A percentile compares a stretch with the other conserved stretches of the same genome.
Conservation (phyloP, 768 basidiomycete genomes). For the Amanita rimosa region DNA sequence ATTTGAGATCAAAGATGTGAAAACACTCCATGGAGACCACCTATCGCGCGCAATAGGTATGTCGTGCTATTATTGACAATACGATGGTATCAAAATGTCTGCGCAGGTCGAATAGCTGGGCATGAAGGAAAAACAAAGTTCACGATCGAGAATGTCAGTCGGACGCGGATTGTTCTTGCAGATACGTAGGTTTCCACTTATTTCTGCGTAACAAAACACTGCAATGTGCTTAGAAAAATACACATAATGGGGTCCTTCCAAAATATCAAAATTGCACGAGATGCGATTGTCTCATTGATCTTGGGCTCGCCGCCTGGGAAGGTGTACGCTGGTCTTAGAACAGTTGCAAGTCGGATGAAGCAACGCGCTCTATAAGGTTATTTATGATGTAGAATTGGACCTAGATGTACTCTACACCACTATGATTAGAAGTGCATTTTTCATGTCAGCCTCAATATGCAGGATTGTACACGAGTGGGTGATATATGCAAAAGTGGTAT, state of each 20-base stretch:
- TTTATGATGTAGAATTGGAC: constrained; percentile 1
- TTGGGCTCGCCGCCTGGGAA: constrained; percentile 93
- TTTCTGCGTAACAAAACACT: background rate
- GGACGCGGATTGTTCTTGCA: constrained; percentile 96
- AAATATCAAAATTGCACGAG: constrained; percentile 95
- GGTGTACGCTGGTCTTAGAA: constrained; percentile 83
- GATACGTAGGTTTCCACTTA: constrained; percentile 66
- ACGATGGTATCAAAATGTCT: constrained; percentile 5
- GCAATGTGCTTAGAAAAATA: constrained; percentile 58
- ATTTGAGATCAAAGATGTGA: constrained; percentile 98
- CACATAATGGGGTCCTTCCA: constrained; percentile 98
- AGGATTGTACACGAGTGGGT: background rate
- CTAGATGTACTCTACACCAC: no score
- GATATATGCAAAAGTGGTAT: background rate
- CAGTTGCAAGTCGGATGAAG: constrained; percentile 87
- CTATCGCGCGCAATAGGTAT: constrained; percentile 93
- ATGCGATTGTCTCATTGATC: constrained; percentile 92
- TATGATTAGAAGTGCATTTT: no score
- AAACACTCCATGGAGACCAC: constrained; percentile 96
- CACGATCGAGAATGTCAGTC: constrained; percentile 93
- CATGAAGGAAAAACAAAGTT: constrained; percentile 99
- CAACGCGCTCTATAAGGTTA: constrained; percentile 63
- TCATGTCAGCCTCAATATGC: background rate
- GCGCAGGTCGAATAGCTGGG: constrained; percentile 87
- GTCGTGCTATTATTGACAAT: background rate